Conservation (phyloP, 1,284 basidiomycete species). For the Leccinum laetum region DNA sequence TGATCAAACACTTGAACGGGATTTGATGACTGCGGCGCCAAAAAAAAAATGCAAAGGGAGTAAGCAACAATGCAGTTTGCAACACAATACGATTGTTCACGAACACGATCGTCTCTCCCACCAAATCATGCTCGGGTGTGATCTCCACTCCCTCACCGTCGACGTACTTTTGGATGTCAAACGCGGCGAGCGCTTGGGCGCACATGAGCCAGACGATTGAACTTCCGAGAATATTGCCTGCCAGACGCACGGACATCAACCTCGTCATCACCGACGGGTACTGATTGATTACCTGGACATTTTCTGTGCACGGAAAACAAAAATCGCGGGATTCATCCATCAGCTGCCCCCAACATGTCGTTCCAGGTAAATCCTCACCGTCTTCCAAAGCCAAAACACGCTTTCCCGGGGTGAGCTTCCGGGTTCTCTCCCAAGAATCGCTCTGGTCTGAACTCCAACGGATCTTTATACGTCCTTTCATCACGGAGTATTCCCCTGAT, state of each 20-base stretch:
- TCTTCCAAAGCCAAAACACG: constrained; percentile 57
- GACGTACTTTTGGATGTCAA: constrained; percentile 21
- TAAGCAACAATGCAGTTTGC: neutral
- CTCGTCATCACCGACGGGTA: neutral
- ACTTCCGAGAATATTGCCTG: constrained; percentile 19
- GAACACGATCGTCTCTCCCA: constrained; percentile 13
- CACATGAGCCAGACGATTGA: constrained; percentile 19
- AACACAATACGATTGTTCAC: too few species aligned
- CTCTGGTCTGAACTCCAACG: constrained; percentile 21
- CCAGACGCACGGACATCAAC: neutral
- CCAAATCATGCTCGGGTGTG: constrained; percentile 15
- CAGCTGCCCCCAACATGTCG: neutral
- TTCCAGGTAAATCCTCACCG: constrained; percentile 36
- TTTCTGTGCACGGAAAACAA: neutral
- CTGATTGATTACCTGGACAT: constrained; percentile 12
- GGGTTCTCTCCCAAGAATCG: constrained; percentile 28
- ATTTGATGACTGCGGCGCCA: constrained; percentile 47
- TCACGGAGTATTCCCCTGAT: constrained; percentile 20
- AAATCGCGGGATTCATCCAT: neutral
- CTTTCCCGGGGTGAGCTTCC: constrained; percentile 48
- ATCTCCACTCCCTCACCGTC: constrained; percentile 23
- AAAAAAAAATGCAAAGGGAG: too few species aligned
- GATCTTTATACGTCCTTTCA: constrained; percentile 12
- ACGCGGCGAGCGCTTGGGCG: constrained; percentile 18
- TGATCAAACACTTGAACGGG: constrained; percentile 55